Base-by-base conservation (phyloP, 2,329 filamentous ascomycete genomes). In the Aureobasidium sp. region DNA sequence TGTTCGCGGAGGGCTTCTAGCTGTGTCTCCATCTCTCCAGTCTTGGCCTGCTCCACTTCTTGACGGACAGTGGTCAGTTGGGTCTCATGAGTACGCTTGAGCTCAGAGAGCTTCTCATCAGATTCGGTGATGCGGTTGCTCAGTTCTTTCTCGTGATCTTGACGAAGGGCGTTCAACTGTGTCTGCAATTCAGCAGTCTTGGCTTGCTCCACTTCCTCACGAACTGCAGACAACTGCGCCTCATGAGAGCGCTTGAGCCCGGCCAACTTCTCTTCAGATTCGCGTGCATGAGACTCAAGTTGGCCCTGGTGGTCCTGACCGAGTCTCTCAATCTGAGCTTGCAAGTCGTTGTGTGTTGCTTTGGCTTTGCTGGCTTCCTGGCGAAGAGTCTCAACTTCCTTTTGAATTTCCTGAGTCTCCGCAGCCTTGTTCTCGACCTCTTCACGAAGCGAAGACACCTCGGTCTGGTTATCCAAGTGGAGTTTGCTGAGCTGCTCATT, bases 401-500 rank as follows among this genome's bases (percentile, higher is more conserved):
- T 20, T 5, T 39, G 48, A 36, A 37, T 15, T n/a, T 53, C 17
- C 20, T 61, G 44, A 29, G 39, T 36, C 11, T 53, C 59, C 9
- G 39, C 31, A 25, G 55, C 48, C 39, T 59, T 48, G 12, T 17
- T 34, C 29, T 59, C 42, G 14, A 59, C 15, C 27, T 59, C 27
- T 22, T 59, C 27, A 27, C 55, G 55, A 11, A 59, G 31, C 3
- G 31, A 17, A 20, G 42, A 48, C 14, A 59, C 14, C 31, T 59
- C 39, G 5, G 27, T 25, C 55, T 59, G 20, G 5, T 36, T 59
- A 22, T 59, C 44, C 8, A 59, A 7, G 29, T 34, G 55, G 11
- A 59, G 55, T 15, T 59, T 44, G 55, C 42, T 59, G 14, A 59
- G 55, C 27, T 59, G 55, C 27, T 55, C 59, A 3, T 62, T 48